Conservation (phyloP, 371 early-diverging fungal species). For the Lichtheimia hyalospora region DNA sequence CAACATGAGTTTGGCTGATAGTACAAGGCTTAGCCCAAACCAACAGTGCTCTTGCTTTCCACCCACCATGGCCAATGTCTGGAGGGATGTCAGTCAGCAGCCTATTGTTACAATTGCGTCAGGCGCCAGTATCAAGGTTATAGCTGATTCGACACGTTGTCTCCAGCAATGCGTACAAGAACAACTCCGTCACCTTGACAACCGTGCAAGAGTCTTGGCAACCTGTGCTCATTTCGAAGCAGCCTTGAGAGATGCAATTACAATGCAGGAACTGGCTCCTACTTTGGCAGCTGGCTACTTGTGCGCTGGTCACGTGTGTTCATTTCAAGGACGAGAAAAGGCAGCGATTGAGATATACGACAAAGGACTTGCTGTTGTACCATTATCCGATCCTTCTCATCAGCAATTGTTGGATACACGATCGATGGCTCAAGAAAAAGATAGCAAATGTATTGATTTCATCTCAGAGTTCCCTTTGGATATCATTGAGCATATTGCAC, state of each 20-base stretch:
- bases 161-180: no score
- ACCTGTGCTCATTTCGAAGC: background rate
- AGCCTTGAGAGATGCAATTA: background rate
- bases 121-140: no score
- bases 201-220: background rate
- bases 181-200: background rate
- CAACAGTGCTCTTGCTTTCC: no score
- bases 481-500: background rate
- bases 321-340: background rate
- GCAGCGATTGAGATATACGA: background rate
- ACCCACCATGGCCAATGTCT: no score
- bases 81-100: no score
- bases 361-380: background rate
- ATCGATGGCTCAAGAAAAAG: no score
- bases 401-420: background rate
- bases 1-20: no score
- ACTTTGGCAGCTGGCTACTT: background rate
- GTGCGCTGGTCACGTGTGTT: no score
- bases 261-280: background rate
- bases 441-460: background rate
- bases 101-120: no score
- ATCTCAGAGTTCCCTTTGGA: background rate
- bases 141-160: no score
- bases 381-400: background rate
- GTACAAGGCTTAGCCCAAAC: no score